Evolutionary conservation across 2,329 filamentous ascomycete species (phyloP).

Genomic region (Fusarium musae): DNA sequence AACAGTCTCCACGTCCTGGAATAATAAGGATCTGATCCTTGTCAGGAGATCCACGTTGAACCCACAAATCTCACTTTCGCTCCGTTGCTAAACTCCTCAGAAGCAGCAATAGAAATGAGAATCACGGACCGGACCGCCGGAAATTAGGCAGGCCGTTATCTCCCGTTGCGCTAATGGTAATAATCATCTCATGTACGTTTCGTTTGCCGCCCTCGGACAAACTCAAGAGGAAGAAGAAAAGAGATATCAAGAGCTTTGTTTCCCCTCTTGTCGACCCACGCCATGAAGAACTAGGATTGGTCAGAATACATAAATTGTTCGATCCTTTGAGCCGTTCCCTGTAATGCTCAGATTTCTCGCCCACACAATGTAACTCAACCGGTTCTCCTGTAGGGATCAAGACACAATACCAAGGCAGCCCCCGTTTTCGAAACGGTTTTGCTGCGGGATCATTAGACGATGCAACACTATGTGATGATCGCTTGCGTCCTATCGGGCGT

Average conservation of each 20-base stretch:
- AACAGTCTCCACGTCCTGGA: not conserved
- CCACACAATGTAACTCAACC: not conserved
- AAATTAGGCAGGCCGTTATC: not conserved
- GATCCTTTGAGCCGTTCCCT: not conserved
- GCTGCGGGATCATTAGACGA: not conserved
- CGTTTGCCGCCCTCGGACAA: not conserved
- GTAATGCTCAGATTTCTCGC: not conserved
- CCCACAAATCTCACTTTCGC: not conserved
- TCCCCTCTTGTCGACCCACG: not conserved
- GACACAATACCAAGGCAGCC: conserved; percentile 7
- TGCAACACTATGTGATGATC: conserved; percentile 5
- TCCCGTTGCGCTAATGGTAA: not conserved
- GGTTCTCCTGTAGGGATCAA: not conserved
- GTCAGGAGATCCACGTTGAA: not conserved
- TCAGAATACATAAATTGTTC: not conserved
- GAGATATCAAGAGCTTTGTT: not conserved
- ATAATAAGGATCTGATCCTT: conserved; percentile 21
- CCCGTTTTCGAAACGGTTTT: conserved; percentile 4
- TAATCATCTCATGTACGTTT: not conserved
- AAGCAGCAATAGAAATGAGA: not conserved
- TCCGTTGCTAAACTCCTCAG: not conserved
- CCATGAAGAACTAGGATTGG: not conserved
- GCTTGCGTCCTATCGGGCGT: not conserved
- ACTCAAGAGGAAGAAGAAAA: not conserved
- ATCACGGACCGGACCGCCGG: conserved; percentile 13